Evolutionary conservation across 1,139 yeast species (phyloP).

Genomic region (Spathaspora jeffriesii): DNA sequence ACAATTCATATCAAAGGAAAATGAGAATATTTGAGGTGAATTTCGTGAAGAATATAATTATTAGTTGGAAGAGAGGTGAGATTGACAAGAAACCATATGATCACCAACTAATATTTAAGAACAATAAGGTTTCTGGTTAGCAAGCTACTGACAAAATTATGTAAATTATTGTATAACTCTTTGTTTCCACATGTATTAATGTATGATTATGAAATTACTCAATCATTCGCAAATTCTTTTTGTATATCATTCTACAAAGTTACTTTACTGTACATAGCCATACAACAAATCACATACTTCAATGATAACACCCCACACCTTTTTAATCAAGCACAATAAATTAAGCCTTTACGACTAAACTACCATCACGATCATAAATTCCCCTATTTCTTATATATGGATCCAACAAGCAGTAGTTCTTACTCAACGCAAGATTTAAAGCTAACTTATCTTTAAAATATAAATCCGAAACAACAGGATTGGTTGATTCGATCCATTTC

Average conservation of each 20-base stretch:
- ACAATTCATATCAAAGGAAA: conserved; percentile 28
- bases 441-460: conserved; percentile 42
- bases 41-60: conserved; percentile 23
- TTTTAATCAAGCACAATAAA: background rate
- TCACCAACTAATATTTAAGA: conserved; percentile 30
- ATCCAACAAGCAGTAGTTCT: conserved; percentile 37
- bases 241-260: background rate
- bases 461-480: conserved; percentile 36
- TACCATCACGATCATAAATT: conserved; percentile 39
- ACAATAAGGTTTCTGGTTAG: background rate
- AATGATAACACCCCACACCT: background rate
- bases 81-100: conserved; percentile 29
- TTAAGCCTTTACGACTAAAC: conserved; percentile 5
- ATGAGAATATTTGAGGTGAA: conserved; percentile 38
- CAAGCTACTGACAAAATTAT: background rate
- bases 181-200: background rate
- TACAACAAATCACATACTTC: background rate
- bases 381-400: conserved; percentile 42
- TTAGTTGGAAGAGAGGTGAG: conserved; percentile 43
- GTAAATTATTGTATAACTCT: background rate
- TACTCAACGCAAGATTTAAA: conserved; percentile 27
- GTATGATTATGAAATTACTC: background rate
- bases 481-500: conserved; percentile 44
- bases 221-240: background rate
- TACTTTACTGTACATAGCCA: background rate